These are phyloP conservation scores for Hypoxylon sp. DNA, from an alignment of 2,329 filamentous ascomycete genomes.

Conservation along the genomic window DNA sequence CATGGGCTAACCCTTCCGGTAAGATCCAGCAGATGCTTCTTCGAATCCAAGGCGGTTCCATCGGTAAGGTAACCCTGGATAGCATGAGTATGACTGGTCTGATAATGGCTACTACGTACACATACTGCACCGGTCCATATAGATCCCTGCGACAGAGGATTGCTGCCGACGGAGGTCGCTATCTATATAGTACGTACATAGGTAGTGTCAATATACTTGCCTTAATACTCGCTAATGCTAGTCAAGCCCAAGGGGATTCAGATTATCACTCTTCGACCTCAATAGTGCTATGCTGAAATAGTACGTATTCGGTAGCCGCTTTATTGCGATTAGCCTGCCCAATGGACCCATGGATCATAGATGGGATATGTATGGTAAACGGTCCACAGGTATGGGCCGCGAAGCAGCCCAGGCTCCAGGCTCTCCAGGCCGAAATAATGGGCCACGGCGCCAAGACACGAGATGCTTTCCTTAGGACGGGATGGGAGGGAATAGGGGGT, in stretches of 20 bases:
- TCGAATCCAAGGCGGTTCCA: conserved; percentile 49
- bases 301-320: conserved; percentile 33
- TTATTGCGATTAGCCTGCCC: conserved; percentile 38
- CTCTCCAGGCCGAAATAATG: conserved; percentile 38
- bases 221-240: conserved; percentile 22
- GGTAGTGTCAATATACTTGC: no score
- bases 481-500: conserved; percentile 39
- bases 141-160: conserved; percentile 24
- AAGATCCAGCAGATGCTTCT: conserved; percentile 48
- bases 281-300: conserved; percentile 1
- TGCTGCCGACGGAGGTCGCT: conserved; percentile 4
- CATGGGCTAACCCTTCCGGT: conserved; percentile 46
- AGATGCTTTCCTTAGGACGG: conserved; percentile 41
- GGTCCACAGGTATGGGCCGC: conserved; percentile 27
- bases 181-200: neutral
- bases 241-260: conserved; percentile 35
- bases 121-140: conserved; percentile 27
- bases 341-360: conserved; percentile 29
- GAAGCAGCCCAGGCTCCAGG: conserved; percentile 25
- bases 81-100: conserved; percentile 43
- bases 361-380: conserved; percentile 1
- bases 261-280: conserved; percentile 24
- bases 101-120: conserved; percentile 37
- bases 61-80: conserved; percentile 50
- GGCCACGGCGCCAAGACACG: conserved; percentile 40